Conservation (phyloP, 2,329 filamentous ascomycete genomes). For the Fonsecaea pedrosoi region DNA sequence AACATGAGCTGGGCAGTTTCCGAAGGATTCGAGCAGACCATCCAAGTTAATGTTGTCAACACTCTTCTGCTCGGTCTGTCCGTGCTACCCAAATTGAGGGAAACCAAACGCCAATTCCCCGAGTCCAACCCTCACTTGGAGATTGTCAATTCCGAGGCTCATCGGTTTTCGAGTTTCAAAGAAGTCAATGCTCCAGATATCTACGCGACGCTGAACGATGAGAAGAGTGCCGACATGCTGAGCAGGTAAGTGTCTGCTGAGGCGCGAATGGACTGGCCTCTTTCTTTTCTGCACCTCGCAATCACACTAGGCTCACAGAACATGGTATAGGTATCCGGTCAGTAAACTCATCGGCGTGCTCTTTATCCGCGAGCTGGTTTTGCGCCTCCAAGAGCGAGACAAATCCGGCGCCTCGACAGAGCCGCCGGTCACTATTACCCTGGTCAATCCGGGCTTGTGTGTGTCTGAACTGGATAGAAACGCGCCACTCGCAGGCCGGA, state of each 20-base stretch:
- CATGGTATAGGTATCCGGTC: slow-evolving; percentile 30
- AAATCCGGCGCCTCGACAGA: slow-evolving; percentile 4
- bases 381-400: slow-evolving; percentile 14
- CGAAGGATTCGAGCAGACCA: slow-evolving; percentile 37
- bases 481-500: not conserved
- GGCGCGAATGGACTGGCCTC: not conserved
- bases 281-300: not conserved
- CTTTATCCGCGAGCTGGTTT: slow-evolving; percentile 36
- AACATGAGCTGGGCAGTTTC: slow-evolving; percentile 27
- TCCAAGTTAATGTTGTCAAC: slow-evolving; percentile 43
- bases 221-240: slow-evolving; percentile 20
- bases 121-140: slow-evolving; percentile 35
- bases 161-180: slow-evolving; percentile 35
- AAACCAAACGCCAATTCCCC: slow-evolving; percentile 32
- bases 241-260: slow-evolving; percentile 9
- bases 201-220: slow-evolving; percentile 27
- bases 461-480: slow-evolving; percentile 31
- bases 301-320: not conserved
- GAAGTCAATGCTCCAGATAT: slow-evolving; percentile 35
- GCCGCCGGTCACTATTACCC: slow-evolving; percentile 37
- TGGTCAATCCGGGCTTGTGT: slow-evolving; percentile 41
- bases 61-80: slow-evolving; percentile 41
- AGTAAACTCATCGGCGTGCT: slow-evolving; percentile 39
- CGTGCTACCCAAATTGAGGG: slow-evolving; percentile 38
- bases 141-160: slow-evolving; percentile 40